Base-by-base conservation (phyloP, 257 asterid species). In the Thymus quinquecostatus region DNA sequence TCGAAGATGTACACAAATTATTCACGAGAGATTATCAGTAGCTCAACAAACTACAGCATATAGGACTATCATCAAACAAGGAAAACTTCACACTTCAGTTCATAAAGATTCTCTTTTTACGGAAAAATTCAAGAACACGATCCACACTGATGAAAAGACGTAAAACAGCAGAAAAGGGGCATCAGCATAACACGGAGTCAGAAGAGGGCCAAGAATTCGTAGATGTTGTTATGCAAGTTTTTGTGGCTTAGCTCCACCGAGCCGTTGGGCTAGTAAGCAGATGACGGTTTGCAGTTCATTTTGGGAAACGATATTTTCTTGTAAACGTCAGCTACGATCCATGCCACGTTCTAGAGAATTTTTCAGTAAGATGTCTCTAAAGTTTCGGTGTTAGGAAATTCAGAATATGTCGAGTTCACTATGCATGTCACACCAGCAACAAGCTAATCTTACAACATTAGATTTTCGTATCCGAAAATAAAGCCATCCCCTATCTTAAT, bases 351-450 rank as follows among this genome's bases (percentile, higher is more conserved):
- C 21, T 14, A 53, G 13, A 5, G 56, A 38, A 34, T 38, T 60
- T 38, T 60, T 74, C 60, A 45, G 56, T 13, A 27, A 30, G n/a
- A 59, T 10, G 55, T 45, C 40, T 9, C 54, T 49, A 48, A 34
- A 49, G 36, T 60, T 48, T 43, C 36, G 53, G 62, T 33, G 28
- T 28, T 34, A 53, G 50, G 27, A 60, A 48, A 10, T 5, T 29
- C 27, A 27, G 38, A 66, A 12, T 55, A 21, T 13, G 45, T 40
- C 47, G 32, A 44, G 30, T 48, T 49, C 53, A 48, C 8, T 30
- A 65, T 60, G 13, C 75, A 36, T 36, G 44, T 34, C 56, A 27
- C 41, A 61, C 47, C 62, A 40, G 56, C 55, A 6, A 53, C 6
- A 27, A 51, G 14, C 21, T 51, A 50, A 14, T 51, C 57, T 51